phyloP scores from a whole-genome alignment of 2,329 filamentous ascomycete genomes.

The Hymenoscyphus linearis region DNA sequence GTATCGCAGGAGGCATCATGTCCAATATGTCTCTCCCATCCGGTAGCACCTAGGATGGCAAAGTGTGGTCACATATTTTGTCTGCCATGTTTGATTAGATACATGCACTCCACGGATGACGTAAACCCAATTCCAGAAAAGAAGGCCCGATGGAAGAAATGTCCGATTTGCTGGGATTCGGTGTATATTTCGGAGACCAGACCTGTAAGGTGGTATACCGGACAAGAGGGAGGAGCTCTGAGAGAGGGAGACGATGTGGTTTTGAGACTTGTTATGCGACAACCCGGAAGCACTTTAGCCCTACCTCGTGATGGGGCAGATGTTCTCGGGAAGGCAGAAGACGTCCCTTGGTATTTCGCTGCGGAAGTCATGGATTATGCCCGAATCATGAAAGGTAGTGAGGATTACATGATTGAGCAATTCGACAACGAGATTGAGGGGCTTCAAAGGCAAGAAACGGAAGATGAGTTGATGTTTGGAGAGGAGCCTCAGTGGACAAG shows the following conservation, averaged over 20 bases:
- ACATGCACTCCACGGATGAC: slow-evolving; percentile 85
- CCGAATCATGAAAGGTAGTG: slow-evolving; percentile 88
- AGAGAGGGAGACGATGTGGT: slow-evolving; percentile 85
- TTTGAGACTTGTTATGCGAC: slow-evolving; percentile 76
- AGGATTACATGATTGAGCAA: slow-evolving; percentile 79
- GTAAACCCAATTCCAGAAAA: slow-evolving; percentile 55
- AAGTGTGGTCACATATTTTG: slow-evolving; percentile 98
- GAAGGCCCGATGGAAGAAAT: slow-evolving; percentile 83
- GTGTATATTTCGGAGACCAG: slow-evolving; percentile 89
- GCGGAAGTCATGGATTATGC: slow-evolving; percentile 94
- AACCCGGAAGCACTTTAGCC: slow-evolving; percentile 76
- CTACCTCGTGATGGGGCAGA: slow-evolving; percentile 77
- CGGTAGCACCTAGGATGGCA: slow-evolving; percentile 92
- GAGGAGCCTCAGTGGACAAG: slow-evolving; percentile 91
- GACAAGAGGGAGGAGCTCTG: slow-evolving; percentile 77
- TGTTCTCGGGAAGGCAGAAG: slow-evolving; percentile 60
- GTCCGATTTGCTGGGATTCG: slow-evolving; percentile 89
- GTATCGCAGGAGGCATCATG: slow-evolving; percentile 86
- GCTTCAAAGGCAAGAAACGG: slow-evolving; percentile 69
- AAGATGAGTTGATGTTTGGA: slow-evolving; percentile 87
- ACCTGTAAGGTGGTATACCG: slow-evolving; percentile 85
- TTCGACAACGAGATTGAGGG: slow-evolving; percentile 74
- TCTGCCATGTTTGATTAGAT: slow-evolving; percentile 85
- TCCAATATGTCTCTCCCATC: slow-evolving; percentile 89
- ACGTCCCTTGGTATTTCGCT: slow-evolving; percentile 91